Conservation (phyloP, 2,329 filamentous ascomycete genomes). For the Fragosphaeria purpurea region DNA sequence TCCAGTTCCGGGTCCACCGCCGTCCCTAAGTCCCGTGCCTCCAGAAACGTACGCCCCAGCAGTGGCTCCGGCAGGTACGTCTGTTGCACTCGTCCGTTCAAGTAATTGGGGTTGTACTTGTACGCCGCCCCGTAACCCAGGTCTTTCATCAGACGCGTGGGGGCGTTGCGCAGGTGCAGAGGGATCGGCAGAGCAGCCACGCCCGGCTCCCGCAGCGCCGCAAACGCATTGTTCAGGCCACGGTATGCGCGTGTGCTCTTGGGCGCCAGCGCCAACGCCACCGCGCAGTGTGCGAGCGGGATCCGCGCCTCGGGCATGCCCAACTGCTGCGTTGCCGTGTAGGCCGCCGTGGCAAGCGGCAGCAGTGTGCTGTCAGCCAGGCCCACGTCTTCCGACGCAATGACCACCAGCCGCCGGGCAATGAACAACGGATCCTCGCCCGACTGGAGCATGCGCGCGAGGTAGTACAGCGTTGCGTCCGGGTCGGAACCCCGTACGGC, state of each 20-base stretch:
- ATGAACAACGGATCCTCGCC: conserved; percentile 92
- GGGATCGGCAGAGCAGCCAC: conserved; percentile 75
- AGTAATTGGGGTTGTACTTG: conserved; percentile 92
- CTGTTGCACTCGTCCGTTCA: conserved; percentile 71
- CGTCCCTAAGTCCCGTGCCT: conserved; percentile 68
- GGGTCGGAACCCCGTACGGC: conserved; percentile 79
- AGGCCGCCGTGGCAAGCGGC: conserved; percentile 72
- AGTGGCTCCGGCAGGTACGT: conserved; percentile 81
- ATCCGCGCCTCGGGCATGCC: conserved; percentile 94
- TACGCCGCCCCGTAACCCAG: conserved; percentile 85
- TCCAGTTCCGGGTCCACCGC: conserved; percentile 62
- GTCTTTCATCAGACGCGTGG: conserved; percentile 86
- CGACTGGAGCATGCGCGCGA: conserved; percentile 89
- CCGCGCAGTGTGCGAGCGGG: conserved; percentile 76
- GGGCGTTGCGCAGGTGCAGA: conserved; percentile 81
- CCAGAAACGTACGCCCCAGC: conserved; percentile 61
- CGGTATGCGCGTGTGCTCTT: conserved; percentile 86
- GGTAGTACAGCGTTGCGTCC: conserved; percentile 86
- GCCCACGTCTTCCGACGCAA: conserved; percentile 89
- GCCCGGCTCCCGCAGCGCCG: conserved; percentile 72
- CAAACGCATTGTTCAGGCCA: conserved; percentile 68
- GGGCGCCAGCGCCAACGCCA: conserved; percentile 68
- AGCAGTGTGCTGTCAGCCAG: conserved; percentile 80
- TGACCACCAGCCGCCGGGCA: conserved; percentile 84
- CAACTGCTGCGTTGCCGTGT: conserved; percentile 82